phyloP scores from a whole-genome alignment of 2,329 filamentous ascomycete genomes.

The Botrytis elliptica region DNA sequence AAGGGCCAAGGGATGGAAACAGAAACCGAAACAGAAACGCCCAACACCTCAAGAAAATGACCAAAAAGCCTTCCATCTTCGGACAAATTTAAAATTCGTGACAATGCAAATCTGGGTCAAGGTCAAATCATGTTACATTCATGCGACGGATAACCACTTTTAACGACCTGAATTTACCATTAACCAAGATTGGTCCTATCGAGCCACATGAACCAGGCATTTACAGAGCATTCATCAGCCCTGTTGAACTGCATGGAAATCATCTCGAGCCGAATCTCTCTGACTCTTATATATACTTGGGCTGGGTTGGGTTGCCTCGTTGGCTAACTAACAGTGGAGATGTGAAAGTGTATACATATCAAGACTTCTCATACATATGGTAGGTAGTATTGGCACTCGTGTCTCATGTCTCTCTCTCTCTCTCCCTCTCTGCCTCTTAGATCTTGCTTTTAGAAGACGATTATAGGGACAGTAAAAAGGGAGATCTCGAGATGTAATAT shows the following conservation, averaged over 20 bases:
- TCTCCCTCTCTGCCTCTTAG: neutral
- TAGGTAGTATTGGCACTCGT: neutral
- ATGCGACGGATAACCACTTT: conserved; percentile 1
- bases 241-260: neutral
- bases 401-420: neutral
- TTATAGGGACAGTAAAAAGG: neutral
- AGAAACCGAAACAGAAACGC: neutral
- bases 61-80: neutral
- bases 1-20: neutral
- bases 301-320: neutral
- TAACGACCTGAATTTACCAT: neutral
- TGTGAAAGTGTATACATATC: neutral
- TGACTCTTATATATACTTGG: conserved; percentile 1
- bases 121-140: conserved; percentile 18
- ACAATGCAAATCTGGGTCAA: conserved; percentile 10
- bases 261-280: neutral
- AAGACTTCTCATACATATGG: neutral
- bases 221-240: neutral
- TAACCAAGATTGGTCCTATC: neutral
- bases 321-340: neutral
- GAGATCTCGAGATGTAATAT: neutral
- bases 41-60: conserved; percentile 1
- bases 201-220: neutral
- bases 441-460: neutral
- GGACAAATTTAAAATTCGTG: neutral